Evolutionary conservation across 2,329 filamentous ascomycete species (phyloP).

Genomic region (Fusarium zealandicum): DNA sequence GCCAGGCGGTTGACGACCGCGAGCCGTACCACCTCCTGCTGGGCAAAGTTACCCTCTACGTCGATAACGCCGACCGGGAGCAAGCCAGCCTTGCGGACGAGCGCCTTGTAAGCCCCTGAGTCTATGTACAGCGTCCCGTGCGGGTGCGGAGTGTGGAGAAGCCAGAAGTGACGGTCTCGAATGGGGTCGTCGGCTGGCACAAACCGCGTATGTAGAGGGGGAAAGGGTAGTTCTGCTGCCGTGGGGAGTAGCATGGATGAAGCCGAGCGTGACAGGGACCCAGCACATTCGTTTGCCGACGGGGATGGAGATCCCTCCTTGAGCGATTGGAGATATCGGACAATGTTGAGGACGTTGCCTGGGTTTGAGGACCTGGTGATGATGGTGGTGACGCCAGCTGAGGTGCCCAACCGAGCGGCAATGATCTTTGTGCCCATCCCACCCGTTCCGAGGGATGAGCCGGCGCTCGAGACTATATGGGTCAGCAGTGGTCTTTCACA

Average conservation of each 20-base stretch:
- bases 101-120: constrained; percentile 81
- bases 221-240: constrained; percentile 46
- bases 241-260: constrained; percentile 51
- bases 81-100: constrained; percentile 84
- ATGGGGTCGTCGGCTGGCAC: constrained; percentile 84
- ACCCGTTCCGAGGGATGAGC: constrained; percentile 88
- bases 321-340: constrained; percentile 63
- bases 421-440: constrained; percentile 99
- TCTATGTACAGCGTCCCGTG: constrained; percentile 95
- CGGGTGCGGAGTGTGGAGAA: constrained; percentile 87
- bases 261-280: constrained; percentile 50
- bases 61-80: constrained; percentile 90
- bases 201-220: constrained; percentile 90
- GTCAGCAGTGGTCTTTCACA: constrained; percentile 23
- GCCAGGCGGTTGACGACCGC: constrained; percentile 74
- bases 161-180: constrained; percentile 95
- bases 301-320: constrained; percentile 28
- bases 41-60: constrained; percentile 86
- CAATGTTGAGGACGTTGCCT: constrained; percentile 88
- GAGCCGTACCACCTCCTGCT: constrained; percentile 90
- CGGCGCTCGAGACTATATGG: constrained; percentile 78
- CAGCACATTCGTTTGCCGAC: constrained; percentile 41
- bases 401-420: constrained; percentile 88
- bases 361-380: constrained; percentile 95
- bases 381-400: constrained; percentile 92